Conservation (phyloP, 2,329 filamentous ascomycete species). For the Trichoderma arundinaceum region DNA sequence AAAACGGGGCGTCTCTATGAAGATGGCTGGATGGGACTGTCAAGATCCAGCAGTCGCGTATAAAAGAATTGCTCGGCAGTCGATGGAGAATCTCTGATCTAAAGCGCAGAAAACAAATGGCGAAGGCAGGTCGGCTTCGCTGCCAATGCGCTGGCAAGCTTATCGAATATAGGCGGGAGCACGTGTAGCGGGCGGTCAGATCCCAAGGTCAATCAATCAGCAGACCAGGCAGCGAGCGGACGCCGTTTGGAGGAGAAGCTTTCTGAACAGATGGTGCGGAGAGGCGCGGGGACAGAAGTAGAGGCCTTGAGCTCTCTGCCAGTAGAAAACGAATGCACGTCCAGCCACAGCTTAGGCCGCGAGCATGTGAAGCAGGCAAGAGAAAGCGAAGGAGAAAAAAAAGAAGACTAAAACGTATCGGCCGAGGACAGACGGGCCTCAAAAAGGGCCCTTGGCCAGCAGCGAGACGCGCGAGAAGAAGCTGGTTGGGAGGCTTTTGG, state of each 20-base stretch:
- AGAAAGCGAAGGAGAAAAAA: background rate
- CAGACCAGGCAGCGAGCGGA: slow-evolving; percentile 13
- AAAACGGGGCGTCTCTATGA: too few relatives aligned
- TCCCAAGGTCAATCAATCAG: slow-evolving; percentile 17
- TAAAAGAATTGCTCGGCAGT: background rate
- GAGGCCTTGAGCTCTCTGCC: background rate
- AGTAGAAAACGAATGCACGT: background rate
- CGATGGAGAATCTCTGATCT: background rate
- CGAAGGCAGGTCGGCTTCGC: slow-evolving; percentile 2
- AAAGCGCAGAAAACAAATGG: background rate
- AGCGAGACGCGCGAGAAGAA: slow-evolving; percentile 6
- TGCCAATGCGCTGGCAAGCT: slow-evolving; percentile 25
- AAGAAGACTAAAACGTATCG: background rate
- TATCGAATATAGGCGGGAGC: slow-evolving; percentile 17
- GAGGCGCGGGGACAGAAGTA: slow-evolving; percentile 6
- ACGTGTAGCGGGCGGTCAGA: slow-evolving; percentile 29
- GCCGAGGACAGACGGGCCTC: background rate
- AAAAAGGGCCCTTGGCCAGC: background rate
- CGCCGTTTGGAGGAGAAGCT: background rate
- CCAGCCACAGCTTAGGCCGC: background rate
- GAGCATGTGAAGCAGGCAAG: slow-evolving; percentile 2
- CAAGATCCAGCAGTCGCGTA: slow-evolving; percentile 3
- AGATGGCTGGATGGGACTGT: background rate
- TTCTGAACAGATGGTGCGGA: slow-evolving; percentile 8
- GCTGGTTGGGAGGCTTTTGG: background rate